Base-by-base conservation (phyloP, 2,329 filamentous ascomycete genomes). In the Colletotrichum sp. region DNA sequence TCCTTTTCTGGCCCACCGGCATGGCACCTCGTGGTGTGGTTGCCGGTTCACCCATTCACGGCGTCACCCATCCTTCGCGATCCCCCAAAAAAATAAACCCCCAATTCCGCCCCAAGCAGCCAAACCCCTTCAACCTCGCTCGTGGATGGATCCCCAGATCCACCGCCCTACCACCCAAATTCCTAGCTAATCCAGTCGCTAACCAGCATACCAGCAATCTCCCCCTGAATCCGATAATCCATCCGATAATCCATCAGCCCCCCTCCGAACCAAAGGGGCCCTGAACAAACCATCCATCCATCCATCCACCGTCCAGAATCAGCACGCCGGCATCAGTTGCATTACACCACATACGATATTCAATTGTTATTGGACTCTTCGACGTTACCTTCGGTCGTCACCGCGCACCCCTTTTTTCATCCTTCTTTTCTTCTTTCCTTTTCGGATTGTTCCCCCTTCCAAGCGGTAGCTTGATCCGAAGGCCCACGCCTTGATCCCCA, bases 91-190 rank as follows among this genome's bases (percentile, higher is more conserved):
- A 66, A 61, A 32, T n/a, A 67, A 52, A 27, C 55, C 65, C 65
- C 65, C 34, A 60, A 60, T 43, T 56, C 66, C 52, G 66, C 32
- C 43, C 18, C 69, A 75, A 73, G 64, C 64, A 75, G 70, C 73
- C 64, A 69, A 65, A 75, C 74, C 74, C 73, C 70, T 65, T 75
- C 73, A 66, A 66, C 56, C 55, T 61, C 43, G 62, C 36, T 28
- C 70, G 74, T 75, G 74, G 74, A 74, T 75, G 74, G 74, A 74
- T 39, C 70, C 73, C 74, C 56, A 66, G 74, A 68, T 75, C 74
- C 74, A 75, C 74, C 70, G 30, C n/a, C 61, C 58, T 64, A 69
- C 74, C 65, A 69, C 64, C 65, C 70, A 69, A 74, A 74, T 73
- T 60, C 69, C 73, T 68, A 74, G 74, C 64, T 66, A 75, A 65